Evolutionary conservation across 306 rosid genomes (phyloP).

Genomic region (Pachyrhizus erosus): DNA sequence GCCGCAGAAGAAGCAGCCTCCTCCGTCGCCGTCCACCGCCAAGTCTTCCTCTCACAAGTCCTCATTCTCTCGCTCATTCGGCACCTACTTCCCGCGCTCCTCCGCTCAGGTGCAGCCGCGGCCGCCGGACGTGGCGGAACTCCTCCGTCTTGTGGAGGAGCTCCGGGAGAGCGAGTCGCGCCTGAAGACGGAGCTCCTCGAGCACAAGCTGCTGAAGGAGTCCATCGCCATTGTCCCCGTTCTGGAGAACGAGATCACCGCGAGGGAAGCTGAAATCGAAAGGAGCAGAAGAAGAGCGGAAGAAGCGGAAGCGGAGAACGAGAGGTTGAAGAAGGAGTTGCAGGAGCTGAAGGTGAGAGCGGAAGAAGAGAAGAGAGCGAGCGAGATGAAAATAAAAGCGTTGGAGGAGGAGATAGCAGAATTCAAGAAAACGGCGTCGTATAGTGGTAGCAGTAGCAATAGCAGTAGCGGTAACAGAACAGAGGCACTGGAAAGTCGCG

Average conservation of each 20-base stretch:
- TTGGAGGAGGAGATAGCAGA: slow-evolving; percentile 71
- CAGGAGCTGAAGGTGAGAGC: slow-evolving; percentile 46
- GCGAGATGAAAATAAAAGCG: slow-evolving; percentile 50
- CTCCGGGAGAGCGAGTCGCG: slow-evolving; percentile 94
- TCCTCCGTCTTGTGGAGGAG: slow-evolving; percentile 80
- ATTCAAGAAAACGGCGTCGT: slow-evolving; percentile 65
- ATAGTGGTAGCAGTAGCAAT: neutral
- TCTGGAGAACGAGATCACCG: slow-evolving; percentile 71
- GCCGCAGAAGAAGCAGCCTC: slow-evolving; percentile 51
- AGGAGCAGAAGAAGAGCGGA: slow-evolving; percentile 49
- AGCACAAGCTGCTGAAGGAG: slow-evolving; percentile 78
- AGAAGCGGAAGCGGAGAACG: slow-evolving; percentile 64
- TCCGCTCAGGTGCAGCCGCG: slow-evolving; percentile 96
- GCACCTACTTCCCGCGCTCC: slow-evolving; percentile 89
- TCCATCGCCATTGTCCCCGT: slow-evolving; percentile 81
- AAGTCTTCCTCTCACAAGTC: slow-evolving; percentile 70
- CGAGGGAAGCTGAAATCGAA: slow-evolving; percentile 63
- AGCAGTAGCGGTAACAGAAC: slow-evolving; percentile 5
- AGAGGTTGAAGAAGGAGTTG: slow-evolving; percentile 49
- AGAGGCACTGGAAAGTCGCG: slow-evolving; percentile 45
- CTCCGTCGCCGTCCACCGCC: slow-evolving; percentile 58
- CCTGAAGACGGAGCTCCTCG: slow-evolving; percentile 87
- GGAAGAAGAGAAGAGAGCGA: slow-evolving; percentile 59
- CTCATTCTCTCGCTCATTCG: slow-evolving; percentile 85
- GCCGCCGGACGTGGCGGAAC: slow-evolving; percentile 92